Evolutionary conservation across 2,329 filamentous ascomycete species (phyloP), one percentile per base, ranked within the genome.

Genomic region (Conoideocrella luteorostrata): DNA sequence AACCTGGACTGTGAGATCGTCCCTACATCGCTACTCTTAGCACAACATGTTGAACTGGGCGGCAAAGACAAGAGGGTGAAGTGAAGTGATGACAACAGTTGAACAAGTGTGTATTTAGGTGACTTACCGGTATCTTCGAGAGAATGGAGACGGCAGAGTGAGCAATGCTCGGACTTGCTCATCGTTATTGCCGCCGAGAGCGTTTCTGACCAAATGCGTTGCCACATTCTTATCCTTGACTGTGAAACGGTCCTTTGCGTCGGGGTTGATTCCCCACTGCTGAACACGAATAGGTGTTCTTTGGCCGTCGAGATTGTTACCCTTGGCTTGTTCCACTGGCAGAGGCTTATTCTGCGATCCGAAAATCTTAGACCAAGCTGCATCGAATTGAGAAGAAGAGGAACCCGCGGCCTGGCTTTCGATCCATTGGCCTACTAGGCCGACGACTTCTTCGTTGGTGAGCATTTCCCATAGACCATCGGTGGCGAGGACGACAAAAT

Each of bases 401-500:
- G 65, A 61, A 39, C 61, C 66, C 45, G 59, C 23, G 28, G 70
- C 69, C 61, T 96, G 86, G 18, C 79, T 80, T 63, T 98, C 93
- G 38, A 98, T 80, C 93, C 93, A 98, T 64, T 95, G 88, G 13
- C 91, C 94, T 4, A 98, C 93, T 3, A 98, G 78, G 1, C 93
- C 93, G 40, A 98, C 86, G 1, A 96, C 93, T 69, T 98, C 93
- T 61, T 98, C 93, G 57, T 97, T 98, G 38, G 88, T 96, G 49
- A 98, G 75, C 93, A 97, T 97, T 67, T 98, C 93, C 93, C 93
- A 98, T 1, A 98, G 75, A 4, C 93, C 93, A 60, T 98, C 93
- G 0, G 93, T 96, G 18, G 93, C 93, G 74, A 98, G 83, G 49
- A 98, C 91, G 11, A 98, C 74, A 56, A 98, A 98, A 61, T 98